Evolutionary conservation across 1,284 basidiomycete genomes (phyloP).

Genomic region (Rhodofomes roseus): DNA sequence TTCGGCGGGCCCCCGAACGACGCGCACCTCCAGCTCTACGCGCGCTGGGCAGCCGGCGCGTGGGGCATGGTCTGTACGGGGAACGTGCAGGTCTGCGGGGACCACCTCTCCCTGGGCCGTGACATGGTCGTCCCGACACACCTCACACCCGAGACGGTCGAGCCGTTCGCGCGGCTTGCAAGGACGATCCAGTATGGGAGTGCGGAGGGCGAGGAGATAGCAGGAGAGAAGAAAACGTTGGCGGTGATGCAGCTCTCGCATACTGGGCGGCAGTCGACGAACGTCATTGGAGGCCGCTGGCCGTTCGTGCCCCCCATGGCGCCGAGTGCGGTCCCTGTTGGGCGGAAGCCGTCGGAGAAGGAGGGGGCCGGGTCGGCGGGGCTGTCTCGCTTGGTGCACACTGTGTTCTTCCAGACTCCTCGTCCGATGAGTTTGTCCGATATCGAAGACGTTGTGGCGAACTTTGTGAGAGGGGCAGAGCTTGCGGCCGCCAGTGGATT

Average conservation of each 20-base stretch:
- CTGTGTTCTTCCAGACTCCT: slow-evolving; percentile 62
- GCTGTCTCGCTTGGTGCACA: slow-evolving; percentile 43
- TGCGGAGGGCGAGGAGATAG: background rate
- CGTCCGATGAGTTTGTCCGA: slow-evolving; percentile 56
- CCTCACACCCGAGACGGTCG: slow-evolving; percentile 38
- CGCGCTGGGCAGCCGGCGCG: slow-evolving; percentile 68
- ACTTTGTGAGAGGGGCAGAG: slow-evolving; percentile 70
- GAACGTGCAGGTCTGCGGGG: slow-evolving; percentile 75
- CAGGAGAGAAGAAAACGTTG: slow-evolving; percentile 26
- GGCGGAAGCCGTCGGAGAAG: slow-evolving; percentile 17
- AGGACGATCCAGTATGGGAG: slow-evolving; percentile 42
- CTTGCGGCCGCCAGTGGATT: slow-evolving; percentile 74
- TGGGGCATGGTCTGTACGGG: slow-evolving; percentile 94
- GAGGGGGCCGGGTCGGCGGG: background rate
- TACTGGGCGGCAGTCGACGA: slow-evolving; percentile 81
- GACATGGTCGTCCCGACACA: slow-evolving; percentile 66
- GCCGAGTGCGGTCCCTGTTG: slow-evolving; percentile 67
- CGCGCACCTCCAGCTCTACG: slow-evolving; percentile 67
- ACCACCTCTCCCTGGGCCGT: slow-evolving; percentile 78
- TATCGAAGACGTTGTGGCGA: slow-evolving; percentile 57
- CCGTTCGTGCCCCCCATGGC: slow-evolving; percentile 63
- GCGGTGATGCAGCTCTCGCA: slow-evolving; percentile 87
- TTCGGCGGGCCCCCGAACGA: slow-evolving; percentile 72
- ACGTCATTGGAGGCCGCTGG: slow-evolving; percentile 64
- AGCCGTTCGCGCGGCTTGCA: slow-evolving; percentile 52